phyloP scores from a whole-genome alignment of 768 basidiomycete species.

The Coprinopsis cinerea region DNA sequence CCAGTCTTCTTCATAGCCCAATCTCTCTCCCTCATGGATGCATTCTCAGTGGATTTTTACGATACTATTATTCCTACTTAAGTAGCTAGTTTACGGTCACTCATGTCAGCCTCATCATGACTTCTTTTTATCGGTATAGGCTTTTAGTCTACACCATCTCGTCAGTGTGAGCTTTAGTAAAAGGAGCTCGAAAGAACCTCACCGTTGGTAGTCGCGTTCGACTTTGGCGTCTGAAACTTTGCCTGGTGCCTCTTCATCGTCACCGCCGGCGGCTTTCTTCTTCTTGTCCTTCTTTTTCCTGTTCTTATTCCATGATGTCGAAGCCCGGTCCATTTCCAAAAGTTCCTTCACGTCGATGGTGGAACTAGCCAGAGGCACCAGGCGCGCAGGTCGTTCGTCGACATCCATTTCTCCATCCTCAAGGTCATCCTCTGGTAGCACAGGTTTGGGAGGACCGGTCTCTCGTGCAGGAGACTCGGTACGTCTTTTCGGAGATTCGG shows the following conservation, averaged over 20 bases:
- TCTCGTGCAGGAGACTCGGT: slow-evolving; percentile 4
- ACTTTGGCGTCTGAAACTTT: slow-evolving; percentile 40
- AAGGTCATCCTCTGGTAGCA: slow-evolving; percentile 16
- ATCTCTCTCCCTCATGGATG: too few species aligned
- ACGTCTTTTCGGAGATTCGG: neutral
- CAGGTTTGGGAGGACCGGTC: slow-evolving; percentile 14
- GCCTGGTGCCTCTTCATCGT: slow-evolving; percentile 28
- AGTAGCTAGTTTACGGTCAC: slow-evolving; percentile 2
- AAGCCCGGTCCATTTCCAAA: slow-evolving; percentile 69
- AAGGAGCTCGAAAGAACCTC: slow-evolving; percentile 18
- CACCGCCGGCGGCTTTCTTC: slow-evolving; percentile 26
- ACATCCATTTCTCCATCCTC: slow-evolving; percentile 38
- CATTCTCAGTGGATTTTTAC: too few species aligned
- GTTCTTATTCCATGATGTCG: slow-evolving; percentile 59
- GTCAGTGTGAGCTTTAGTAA: neutral
- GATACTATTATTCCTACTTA: too few species aligned
- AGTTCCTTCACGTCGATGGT: slow-evolving; percentile 77
- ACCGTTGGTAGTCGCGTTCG: slow-evolving; percentile 57
- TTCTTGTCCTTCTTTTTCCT: slow-evolving; percentile 75
- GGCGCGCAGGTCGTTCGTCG: slow-evolving; percentile 42
- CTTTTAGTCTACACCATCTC: slow-evolving; percentile 29
- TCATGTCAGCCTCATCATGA: slow-evolving; percentile 5
- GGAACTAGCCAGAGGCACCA: slow-evolving; percentile 76
- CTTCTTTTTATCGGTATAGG: slow-evolving; percentile 37
- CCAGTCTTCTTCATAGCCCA: slow-evolving; percentile 12